A percentile compares a stretch with the other conserved stretches of the same genome.
Conservation (phyloP, 202 grass and related monocot species). For the Setaria italica region DNA sequence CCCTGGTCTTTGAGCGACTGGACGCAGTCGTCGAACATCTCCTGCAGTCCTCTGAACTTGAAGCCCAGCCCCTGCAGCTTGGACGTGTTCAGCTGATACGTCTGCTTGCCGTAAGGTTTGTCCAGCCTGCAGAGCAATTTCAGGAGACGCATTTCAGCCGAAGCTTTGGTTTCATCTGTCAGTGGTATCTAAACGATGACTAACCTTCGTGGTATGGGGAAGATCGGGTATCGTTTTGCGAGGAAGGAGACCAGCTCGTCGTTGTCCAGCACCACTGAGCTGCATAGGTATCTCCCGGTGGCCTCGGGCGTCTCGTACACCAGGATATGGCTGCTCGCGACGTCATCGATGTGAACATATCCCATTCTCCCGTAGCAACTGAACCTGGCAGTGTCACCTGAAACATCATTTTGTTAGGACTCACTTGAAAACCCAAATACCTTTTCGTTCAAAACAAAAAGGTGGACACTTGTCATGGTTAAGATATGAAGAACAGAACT, state of each 20-base stretch:
- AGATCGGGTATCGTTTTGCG: constrained; percentile 69
- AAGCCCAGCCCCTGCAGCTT: constrained; percentile 77
- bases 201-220: constrained; percentile 77
- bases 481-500: background rate
- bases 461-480: background rate
- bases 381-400: constrained; percentile 81
- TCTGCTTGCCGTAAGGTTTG: constrained; percentile 60
- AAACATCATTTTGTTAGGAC: constrained; percentile 23
- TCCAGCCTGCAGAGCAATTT: constrained; percentile 54
- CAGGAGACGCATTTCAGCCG: background rate
- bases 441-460: too few relatives aligned
- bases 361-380: constrained; percentile 88
- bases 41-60: constrained; percentile 74
- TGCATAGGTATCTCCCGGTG: constrained; percentile 80
- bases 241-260: constrained; percentile 63
- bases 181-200: constrained; percentile 16
- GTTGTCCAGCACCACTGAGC: constrained; percentile 73
- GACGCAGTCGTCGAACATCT: constrained; percentile 87
- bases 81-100: constrained; percentile 78
- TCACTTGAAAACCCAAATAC: background rate
- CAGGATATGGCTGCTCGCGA: constrained; percentile 79
- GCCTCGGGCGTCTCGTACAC: constrained; percentile 73
- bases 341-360: constrained; percentile 93
- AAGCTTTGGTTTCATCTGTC: background rate
- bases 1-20: constrained; percentile 77